Conservation (phyloP, 768 basidiomycete genomes). For the Lanmaoa pseudosensibilis region DNA sequence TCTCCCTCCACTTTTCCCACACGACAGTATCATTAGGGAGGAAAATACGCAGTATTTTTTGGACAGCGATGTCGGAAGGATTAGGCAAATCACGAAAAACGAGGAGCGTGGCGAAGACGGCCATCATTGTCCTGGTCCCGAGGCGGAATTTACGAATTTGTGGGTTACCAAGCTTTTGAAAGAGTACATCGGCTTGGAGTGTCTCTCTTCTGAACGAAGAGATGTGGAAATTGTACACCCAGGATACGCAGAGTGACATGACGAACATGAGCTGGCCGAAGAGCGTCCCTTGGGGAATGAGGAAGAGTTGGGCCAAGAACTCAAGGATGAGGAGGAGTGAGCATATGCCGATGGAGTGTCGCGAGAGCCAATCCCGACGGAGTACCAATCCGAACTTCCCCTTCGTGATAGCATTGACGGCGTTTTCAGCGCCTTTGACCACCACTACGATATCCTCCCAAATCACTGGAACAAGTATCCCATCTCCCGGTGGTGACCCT, state of each 20-base stretch:
- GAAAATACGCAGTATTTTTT: conserved; percentile 12
- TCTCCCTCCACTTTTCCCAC: conserved; percentile 23
- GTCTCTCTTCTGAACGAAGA: conserved; percentile 32
- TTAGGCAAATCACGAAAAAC: conserved; percentile 6
- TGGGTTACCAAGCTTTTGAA: conserved; percentile 16
- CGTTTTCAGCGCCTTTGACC: conserved; percentile 29
- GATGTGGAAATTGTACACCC: conserved; percentile 33
- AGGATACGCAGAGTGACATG: conserved; percentile 32
- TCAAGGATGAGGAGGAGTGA: conserved; percentile 31
- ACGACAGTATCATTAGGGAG: conserved; percentile 24
- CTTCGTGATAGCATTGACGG: conserved; percentile 31
- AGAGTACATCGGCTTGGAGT: conserved; percentile 23
- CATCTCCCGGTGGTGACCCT: conserved; percentile 28
- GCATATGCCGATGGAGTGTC: conserved; percentile 22
- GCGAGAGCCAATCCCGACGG: not conserved
- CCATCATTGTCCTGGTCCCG: conserved; percentile 17
- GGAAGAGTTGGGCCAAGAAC: conserved; percentile 32
- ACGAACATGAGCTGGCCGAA: conserved; percentile 39
- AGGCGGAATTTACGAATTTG: conserved; percentile 8
- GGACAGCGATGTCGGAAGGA: not conserved
- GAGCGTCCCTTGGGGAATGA: conserved; percentile 33
- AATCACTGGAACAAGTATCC: conserved; percentile 18
- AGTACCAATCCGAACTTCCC: conserved; percentile 26
- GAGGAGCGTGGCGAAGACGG: conserved; percentile 16
- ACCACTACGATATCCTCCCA: conserved; percentile 24